Percentiles rank a stretch among this genome's conserved stretches.
Conservation (phyloP, 2,329 filamentous ascomycete species). For the Fonsecaea multimorphosa region DNA sequence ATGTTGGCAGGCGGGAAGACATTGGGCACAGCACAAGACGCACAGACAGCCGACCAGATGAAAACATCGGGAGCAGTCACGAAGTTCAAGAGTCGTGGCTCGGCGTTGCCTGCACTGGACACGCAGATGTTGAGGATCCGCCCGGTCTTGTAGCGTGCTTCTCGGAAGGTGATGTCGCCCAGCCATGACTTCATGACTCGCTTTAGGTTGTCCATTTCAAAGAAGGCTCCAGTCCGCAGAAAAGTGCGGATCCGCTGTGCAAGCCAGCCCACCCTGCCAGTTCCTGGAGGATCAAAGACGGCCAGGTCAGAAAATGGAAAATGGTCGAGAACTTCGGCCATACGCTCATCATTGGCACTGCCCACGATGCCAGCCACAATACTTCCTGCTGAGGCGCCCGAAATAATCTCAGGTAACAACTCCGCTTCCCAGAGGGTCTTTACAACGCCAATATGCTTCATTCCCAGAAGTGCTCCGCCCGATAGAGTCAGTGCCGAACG, state of each 20-base stretch:
- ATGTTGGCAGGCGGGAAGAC: slow-evolving; percentile 81
- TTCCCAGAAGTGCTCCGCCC: slow-evolving; percentile 86
- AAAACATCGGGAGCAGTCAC: slow-evolving; percentile 92
- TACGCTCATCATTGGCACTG: slow-evolving; percentile 76
- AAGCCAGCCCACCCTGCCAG: slow-evolving; percentile 29
- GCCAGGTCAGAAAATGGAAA: slow-evolving; percentile 81
- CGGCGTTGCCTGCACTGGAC: slow-evolving; percentile 84
- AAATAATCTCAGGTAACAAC: slow-evolving; percentile 83
- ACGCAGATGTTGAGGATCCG: slow-evolving; percentile 94
- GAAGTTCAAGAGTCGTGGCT: slow-evolving; percentile 88
- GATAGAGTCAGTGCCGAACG: slow-evolving; percentile 81
- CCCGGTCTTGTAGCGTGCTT: slow-evolving; percentile 92
- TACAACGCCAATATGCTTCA: slow-evolving; percentile 88
- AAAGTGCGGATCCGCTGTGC: slow-evolving; percentile 71
- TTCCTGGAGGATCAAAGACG: slow-evolving; percentile 75
- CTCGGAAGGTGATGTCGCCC: slow-evolving; percentile 91
- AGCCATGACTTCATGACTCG: slow-evolving; percentile 80
- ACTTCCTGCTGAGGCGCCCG: slow-evolving; percentile 83
- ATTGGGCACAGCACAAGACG: slow-evolving; percentile 84
- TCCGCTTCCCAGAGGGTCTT: slow-evolving; percentile 78
- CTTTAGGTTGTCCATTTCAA: slow-evolving; percentile 81
- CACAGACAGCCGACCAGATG: slow-evolving; percentile 92
- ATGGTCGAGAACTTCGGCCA: slow-evolving; percentile 69
- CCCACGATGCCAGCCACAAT: slow-evolving; percentile 84
- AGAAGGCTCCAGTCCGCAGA: slow-evolving; percentile 67